These are phyloP conservation scores for Acanthamoeba rhysodes DNA, from an alignment of 208 protist genomes.

Conservation along the genomic window DNA sequence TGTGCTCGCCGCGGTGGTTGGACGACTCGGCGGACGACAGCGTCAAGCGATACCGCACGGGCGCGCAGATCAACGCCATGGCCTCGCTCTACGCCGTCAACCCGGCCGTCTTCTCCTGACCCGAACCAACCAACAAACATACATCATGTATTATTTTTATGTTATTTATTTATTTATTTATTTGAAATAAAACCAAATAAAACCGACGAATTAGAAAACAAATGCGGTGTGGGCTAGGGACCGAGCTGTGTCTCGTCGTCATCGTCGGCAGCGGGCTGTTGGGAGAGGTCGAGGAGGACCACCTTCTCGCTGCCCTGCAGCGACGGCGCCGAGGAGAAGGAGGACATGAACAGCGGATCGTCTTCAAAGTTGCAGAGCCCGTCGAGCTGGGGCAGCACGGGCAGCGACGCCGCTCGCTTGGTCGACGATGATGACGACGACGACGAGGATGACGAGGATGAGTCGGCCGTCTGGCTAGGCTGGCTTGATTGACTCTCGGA, in stretches of 20 bases:
- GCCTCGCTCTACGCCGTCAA: constrained; percentile 3
- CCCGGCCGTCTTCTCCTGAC: not conserved
- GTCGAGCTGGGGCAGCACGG: too few species aligned
- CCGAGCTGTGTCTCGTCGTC: constrained; percentile 16
- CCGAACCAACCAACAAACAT: too few species aligned
- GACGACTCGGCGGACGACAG: not conserved
- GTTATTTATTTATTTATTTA: too few species aligned
- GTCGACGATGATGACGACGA: too few species aligned
- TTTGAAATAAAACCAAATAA: too few species aligned
- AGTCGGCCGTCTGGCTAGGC: too few species aligned
- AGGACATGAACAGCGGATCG: not conserved
- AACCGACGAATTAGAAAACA: too few species aligned
- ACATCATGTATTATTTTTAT: too few species aligned
- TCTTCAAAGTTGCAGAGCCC: not conserved
- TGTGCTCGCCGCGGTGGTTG: constrained; percentile 1
- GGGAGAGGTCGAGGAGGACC: not conserved
- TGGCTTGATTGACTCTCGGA: not conserved
- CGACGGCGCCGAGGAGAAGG: not conserved
- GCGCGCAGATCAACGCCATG: constrained; percentile 2
- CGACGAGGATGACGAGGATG: too few species aligned
- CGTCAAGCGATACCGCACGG: not conserved
- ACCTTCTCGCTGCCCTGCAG: not conserved
- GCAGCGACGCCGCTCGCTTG: not conserved
- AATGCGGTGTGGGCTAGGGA: too few species aligned
- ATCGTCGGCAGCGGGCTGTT: not conserved